Percentiles rank a stretch among this genome's conserved stretches.
Evolutionary conservation across 148 eudicot species (phyloP).

Genomic region (Silene latifolia): DNA sequence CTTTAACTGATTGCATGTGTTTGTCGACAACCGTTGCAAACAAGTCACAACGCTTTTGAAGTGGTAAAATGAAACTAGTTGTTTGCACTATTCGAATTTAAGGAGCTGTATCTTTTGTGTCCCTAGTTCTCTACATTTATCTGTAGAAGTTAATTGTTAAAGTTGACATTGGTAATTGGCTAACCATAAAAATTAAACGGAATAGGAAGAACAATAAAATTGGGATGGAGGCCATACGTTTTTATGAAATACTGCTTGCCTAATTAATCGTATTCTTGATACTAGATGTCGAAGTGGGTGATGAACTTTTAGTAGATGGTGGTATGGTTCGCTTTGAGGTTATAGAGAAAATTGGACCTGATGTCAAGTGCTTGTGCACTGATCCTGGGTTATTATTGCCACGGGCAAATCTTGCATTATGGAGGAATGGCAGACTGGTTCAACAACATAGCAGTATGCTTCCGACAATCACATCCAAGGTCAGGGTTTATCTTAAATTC

Average conservation of each 20-base stretch:
- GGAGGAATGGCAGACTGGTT: constrained; percentile 78
- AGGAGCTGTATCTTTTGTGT: too few relatives aligned
- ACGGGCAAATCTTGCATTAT: constrained; percentile 70
- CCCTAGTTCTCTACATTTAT: too few relatives aligned
- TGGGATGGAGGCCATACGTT: not conserved
- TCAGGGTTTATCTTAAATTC: constrained; percentile 11
- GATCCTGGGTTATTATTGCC: constrained; percentile 77
- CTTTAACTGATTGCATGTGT: too few relatives aligned
- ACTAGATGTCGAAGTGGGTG: constrained; percentile 64
- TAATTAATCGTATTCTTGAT: not conserved
- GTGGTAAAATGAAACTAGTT: too few relatives aligned
- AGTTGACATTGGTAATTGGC: too few relatives aligned
- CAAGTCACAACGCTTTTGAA: too few relatives aligned
- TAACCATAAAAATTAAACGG: too few relatives aligned
- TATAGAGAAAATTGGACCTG: constrained; percentile 62
- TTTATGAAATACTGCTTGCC: not conserved
- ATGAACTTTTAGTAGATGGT: constrained; percentile 76
- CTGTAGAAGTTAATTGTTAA: too few relatives aligned
- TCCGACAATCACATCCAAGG: constrained; percentile 77
- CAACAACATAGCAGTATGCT: constrained; percentile 49
- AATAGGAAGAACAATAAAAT: too few relatives aligned
- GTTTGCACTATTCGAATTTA: too few relatives aligned
- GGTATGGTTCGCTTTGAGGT: constrained; percentile 88
- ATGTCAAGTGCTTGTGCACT: constrained; percentile 64
- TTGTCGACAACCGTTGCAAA: too few relatives aligned